Evolutionary conservation across 768 basidiomycete species (phyloP).

Genomic region (Boletales sp.): DNA sequence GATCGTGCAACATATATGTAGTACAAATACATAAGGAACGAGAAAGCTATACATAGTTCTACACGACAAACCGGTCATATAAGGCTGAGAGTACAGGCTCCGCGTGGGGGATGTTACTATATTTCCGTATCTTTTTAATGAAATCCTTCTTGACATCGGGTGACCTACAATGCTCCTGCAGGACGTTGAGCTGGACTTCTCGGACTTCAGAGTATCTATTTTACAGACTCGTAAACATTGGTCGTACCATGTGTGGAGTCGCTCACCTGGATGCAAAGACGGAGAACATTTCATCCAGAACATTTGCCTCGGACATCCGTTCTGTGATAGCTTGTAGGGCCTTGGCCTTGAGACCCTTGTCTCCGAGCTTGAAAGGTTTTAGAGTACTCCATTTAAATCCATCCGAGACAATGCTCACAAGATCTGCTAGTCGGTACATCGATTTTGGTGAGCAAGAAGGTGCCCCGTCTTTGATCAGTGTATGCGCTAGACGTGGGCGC

Average conservation of each 20-base stretch:
- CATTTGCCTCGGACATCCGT: constrained; percentile 14
- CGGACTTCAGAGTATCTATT: constrained; percentile 18
- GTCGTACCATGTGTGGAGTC: not conserved
- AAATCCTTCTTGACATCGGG: constrained; percentile 13
- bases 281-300: constrained; percentile 26
- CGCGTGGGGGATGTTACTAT: constrained; percentile 5
- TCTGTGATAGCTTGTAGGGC: constrained; percentile 17
- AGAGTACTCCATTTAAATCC: not conserved
- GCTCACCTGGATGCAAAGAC: constrained; percentile 23
- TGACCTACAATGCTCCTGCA: constrained; percentile 4
- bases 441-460: constrained; percentile 34
- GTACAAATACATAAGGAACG: too few relatives aligned
- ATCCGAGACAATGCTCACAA: constrained; percentile 15
- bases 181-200: constrained; percentile 13
- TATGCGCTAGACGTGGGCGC: not conserved
- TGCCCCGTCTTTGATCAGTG: not conserved
- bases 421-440: constrained; percentile 33
- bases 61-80: constrained; percentile 10
- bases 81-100: constrained; percentile 13
- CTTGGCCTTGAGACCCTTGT: constrained; percentile 14
- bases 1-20: too few relatives aligned
- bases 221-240: not conserved
- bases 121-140: constrained; percentile 6
- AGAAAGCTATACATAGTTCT: not conserved
- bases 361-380: constrained; percentile 5